Conservation (phyloP, 2,329 filamentous ascomycete species). For the Monilinia laxa region DNA sequence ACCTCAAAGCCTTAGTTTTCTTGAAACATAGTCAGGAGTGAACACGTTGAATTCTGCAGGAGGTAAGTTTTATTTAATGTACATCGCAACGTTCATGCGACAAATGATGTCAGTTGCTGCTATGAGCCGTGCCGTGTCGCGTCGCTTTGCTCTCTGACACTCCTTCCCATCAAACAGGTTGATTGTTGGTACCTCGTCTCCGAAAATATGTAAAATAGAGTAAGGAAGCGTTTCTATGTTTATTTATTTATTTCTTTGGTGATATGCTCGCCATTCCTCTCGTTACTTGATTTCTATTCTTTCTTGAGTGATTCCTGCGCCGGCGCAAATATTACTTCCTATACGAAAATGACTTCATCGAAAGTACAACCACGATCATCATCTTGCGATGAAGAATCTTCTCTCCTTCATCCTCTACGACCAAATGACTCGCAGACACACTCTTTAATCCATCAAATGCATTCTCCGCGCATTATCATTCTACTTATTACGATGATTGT, state of each 20-base stretch:
- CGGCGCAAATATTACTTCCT: slow-evolving; percentile 1
- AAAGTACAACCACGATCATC: slow-evolving; percentile 14
- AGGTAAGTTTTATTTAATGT: slow-evolving; percentile 6
- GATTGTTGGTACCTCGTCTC: background rate
- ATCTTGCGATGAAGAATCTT: slow-evolving; percentile 21
- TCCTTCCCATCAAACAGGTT: background rate
- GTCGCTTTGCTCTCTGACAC: slow-evolving; percentile 1
- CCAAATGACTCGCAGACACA: background rate
- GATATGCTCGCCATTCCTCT: background rate
- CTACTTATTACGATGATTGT: slow-evolving; percentile 40
- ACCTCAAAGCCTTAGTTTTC: background rate
- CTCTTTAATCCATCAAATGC: slow-evolving; percentile 20
- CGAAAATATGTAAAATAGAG: slow-evolving; percentile 3
- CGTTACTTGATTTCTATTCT: background rate
- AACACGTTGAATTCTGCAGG: background rate
- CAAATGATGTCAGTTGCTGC: slow-evolving; percentile 7
- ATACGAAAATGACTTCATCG: slow-evolving; percentile 4
- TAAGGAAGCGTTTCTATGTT: background rate
- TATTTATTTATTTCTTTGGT: background rate
- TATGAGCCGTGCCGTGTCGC: background rate
- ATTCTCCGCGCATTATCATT: slow-evolving; percentile 39
- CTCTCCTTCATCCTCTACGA: slow-evolving; percentile 18
- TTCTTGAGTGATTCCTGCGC: background rate
- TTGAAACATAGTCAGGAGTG: background rate
- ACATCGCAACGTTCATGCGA: background rate